phyloP scores from a whole-genome alignment of 192 early-diverging fungal genomes.

The Umbelopsis ramanniana region DNA sequence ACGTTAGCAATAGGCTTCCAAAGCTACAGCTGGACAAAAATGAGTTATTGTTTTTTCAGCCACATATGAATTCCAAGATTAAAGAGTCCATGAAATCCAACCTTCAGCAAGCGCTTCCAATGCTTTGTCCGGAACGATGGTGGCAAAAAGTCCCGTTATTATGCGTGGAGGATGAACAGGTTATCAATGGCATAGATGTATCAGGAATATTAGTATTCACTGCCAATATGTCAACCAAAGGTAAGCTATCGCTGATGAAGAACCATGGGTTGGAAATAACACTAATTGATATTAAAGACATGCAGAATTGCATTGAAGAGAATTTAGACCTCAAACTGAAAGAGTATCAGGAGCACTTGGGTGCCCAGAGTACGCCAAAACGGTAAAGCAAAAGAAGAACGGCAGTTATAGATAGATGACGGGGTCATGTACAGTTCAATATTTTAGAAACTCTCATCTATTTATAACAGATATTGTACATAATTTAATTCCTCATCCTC shows the following conservation, averaged over 20 bases:
- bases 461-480: background rate
- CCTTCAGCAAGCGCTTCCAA: background rate
- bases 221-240: slow-evolving; percentile 1
- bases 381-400: background rate
- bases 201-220: slow-evolving; percentile 2
- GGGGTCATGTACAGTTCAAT: background rate
- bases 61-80: background rate
- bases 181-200: background rate
- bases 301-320: background rate
- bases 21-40: background rate
- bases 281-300: background rate
- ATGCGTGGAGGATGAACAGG: background rate
- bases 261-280: background rate
- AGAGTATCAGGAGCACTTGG: background rate
- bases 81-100: background rate
- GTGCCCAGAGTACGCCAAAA: background rate
- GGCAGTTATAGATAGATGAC: background rate
- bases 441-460: background rate
- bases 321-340: background rate
- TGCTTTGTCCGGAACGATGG: background rate
- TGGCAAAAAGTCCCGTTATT: background rate
- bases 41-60: background rate
- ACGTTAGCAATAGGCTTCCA: too few relatives aligned
- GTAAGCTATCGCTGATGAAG: background rate
- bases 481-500: slow-evolving; percentile 66